Conservation (phyloP, 2,329 filamentous ascomycete species). For the Hirsutella thompsonii region DNA sequence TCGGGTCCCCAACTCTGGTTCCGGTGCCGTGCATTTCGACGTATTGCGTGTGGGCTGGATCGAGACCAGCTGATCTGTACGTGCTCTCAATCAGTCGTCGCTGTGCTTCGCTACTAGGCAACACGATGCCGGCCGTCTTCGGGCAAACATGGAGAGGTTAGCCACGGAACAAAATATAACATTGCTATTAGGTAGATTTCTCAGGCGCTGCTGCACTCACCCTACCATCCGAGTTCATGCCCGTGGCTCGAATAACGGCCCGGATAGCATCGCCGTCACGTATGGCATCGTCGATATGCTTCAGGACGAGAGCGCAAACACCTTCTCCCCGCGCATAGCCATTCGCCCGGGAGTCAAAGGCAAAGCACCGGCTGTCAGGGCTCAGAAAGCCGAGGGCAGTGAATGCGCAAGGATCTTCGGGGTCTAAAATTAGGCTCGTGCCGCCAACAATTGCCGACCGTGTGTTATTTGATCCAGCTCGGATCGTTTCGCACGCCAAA, state of each 20-base stretch:
- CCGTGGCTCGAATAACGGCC: not conserved
- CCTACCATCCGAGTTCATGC: not conserved
- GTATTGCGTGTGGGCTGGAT: not conserved
- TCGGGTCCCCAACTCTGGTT: not conserved
- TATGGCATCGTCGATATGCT: not conserved
- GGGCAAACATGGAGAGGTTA: not conserved
- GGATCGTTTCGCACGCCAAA: not conserved
- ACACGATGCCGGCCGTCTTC: not conserved
- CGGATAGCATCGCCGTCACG: not conserved
- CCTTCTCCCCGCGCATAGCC: constrained; percentile 1
- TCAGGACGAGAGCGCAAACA: not conserved
- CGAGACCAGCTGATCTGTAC: not conserved
- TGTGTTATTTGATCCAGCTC: not conserved
- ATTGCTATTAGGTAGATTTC: not conserved
- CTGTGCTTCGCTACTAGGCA: not conserved
- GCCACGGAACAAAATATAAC: not conserved
- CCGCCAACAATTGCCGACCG: not conserved
- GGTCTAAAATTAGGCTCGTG: not conserved
- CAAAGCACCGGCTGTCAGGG: not conserved
- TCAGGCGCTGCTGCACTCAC: not conserved
- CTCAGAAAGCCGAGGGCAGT: not conserved
- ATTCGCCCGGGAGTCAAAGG: constrained; percentile 2
- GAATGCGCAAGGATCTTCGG: not conserved
- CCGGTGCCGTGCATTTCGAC: not conserved
- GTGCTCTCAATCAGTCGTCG: not conserved